phyloP scores from a whole-genome alignment of 2,329 filamentous ascomycete species.

The Talaromyces sp. region DNA sequence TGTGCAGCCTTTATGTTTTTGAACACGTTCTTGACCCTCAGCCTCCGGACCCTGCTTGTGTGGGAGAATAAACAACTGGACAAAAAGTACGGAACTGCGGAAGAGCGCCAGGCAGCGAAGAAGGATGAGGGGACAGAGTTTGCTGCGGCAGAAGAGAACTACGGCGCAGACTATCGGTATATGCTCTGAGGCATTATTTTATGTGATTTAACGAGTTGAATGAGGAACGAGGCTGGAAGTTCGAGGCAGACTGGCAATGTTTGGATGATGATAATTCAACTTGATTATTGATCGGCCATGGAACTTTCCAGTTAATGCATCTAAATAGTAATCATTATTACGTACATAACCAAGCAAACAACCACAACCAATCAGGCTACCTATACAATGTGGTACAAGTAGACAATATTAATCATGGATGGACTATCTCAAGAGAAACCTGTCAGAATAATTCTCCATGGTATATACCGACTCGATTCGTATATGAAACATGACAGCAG shows the following conservation, averaged over 20 bases:
- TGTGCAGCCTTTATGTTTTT: slow-evolving; percentile 60
- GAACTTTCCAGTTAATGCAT: not conserved
- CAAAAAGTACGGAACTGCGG: slow-evolving; percentile 34
- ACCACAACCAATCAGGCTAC: not conserved
- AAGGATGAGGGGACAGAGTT: slow-evolving; percentile 14
- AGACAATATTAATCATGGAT: too few species aligned
- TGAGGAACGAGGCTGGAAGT: not conserved
- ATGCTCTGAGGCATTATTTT: slow-evolving; percentile 22
- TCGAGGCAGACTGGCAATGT: not conserved
- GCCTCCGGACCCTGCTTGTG: slow-evolving; percentile 50
- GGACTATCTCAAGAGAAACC: too few species aligned
- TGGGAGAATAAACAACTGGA: slow-evolving; percentile 60
- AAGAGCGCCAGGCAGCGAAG: slow-evolving; percentile 9
- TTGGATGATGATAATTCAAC: not conserved
- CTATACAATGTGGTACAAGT: too few species aligned
- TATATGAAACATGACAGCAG: too few species aligned
- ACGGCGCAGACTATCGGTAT: slow-evolving; percentile 34
- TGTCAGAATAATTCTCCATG: too few species aligned
- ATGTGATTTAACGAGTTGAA: not conserved
- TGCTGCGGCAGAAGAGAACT: slow-evolving; percentile 34
- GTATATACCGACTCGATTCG: too few species aligned
- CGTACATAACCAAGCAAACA: not conserved
- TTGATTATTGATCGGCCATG: not conserved
- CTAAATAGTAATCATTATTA: not conserved
- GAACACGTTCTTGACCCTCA: slow-evolving; percentile 51